Base-by-base conservation (phyloP, 805 yeast genomes). In the Candida montana region DNA sequence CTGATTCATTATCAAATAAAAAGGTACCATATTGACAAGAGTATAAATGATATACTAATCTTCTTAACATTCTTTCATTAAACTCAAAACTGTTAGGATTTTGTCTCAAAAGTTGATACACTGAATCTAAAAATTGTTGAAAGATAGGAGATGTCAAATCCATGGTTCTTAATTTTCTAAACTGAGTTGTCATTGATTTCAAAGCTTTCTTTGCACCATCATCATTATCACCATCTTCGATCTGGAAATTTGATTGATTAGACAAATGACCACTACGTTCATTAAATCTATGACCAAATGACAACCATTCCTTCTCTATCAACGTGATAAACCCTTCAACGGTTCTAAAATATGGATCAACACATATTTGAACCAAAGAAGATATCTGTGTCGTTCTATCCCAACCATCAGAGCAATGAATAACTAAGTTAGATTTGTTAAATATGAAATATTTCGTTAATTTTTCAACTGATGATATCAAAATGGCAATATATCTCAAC, bases 361-460 rank as follows among this genome's bases (percentile, higher is more conserved):
- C 67, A 55, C 96, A 86, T 5, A 93, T 63, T 62, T 91, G 91
- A 19, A 90, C 77, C 46, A 93, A 65, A 2, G 96, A 82, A 6
- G 89, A 74, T 1, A 90, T 76, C 58, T 93, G 98, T 0, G 97
- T 79, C 0, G 99, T 93, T 44, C 99, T 69, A 58, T 93, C 99
- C 99, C 99, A 93, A 1, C 99, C 99, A 65, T 93, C 99, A 1
- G 97, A 88, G 59, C 99, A 93, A 65, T 93, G 99, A 7, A 93
- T 74, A 9, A 93, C 58, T 4, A 91, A 72, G 59, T 91, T 95
- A 16, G 93, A 83, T 47, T 81, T 78, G 60, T 88, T 87, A 52
- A 82, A 76, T 40, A 86, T 85, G 18, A 93, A 73, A n/a, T 91
- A 83, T 55, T 87, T 83, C 20, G 83, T 78, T 35, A 93, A 75